Evolutionary conservation across 441 rosid genomes (phyloP).

Genomic region (Erodium trifolium): DNA sequence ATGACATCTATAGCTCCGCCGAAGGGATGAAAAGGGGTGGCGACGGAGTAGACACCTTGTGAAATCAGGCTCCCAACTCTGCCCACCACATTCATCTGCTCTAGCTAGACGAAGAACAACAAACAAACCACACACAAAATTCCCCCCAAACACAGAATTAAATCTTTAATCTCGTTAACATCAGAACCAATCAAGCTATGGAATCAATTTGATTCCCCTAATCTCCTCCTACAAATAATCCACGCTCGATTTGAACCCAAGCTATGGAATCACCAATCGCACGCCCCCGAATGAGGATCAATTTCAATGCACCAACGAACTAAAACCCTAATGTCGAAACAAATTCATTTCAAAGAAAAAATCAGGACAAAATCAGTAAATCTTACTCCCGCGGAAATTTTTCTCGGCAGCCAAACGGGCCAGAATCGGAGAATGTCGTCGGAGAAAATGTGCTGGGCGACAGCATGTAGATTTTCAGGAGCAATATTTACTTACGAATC

Average conservation of each 20-base stretch:
- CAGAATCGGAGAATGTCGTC: background rate
- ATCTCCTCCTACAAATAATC: slow-evolving; percentile 11
- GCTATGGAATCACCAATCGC: background rate
- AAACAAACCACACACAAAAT: background rate
- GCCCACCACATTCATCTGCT: slow-evolving; percentile 76
- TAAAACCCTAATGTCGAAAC: slow-evolving; percentile 8
- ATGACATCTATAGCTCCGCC: slow-evolving; percentile 92
- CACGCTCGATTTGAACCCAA: slow-evolving; percentile 15
- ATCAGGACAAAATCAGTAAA: background rate
- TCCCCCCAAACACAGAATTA: slow-evolving; percentile 1
- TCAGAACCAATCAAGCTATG: background rate
- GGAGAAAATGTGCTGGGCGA: background rate
- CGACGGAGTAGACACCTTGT: slow-evolving; percentile 81
- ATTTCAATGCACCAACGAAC: slow-evolving; percentile 1
- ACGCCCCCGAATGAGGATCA: background rate
- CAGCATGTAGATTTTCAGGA: too few species aligned
- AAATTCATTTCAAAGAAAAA: background rate
- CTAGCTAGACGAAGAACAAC: slow-evolving; percentile 18
- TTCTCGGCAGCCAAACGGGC: slow-evolving; percentile 18
- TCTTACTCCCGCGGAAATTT: slow-evolving; percentile 17
- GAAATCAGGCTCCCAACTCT: slow-evolving; percentile 75
- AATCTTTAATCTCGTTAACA: background rate
- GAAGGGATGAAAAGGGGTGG: slow-evolving; percentile 89
- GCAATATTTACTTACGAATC: background rate
- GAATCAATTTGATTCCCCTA: background rate